Evolutionary conservation across 306 rosid species (phyloP).

Genomic region (Quercus mongolica): DNA sequence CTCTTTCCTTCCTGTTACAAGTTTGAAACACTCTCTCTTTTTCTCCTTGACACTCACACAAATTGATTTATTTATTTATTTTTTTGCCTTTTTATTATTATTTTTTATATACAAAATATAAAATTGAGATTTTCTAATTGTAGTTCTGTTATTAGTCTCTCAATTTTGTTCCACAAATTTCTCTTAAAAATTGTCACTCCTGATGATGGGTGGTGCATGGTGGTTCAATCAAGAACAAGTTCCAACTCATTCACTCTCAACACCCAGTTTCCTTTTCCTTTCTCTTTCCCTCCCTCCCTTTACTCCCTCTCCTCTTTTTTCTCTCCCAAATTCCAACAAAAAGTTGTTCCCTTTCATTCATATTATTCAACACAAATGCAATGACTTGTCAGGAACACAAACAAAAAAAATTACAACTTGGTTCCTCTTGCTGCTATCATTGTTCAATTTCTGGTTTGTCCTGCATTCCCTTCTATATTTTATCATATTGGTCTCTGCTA

Average conservation of each 20-base stretch:
- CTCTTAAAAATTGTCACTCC: slow-evolving; percentile 43
- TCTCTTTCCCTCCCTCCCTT: slow-evolving; percentile 8
- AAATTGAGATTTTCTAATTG: slow-evolving; percentile 40
- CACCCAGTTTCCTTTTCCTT: slow-evolving; percentile 37
- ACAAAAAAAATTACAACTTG: slow-evolving; percentile 1
- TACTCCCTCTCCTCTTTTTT: slow-evolving; percentile 10
- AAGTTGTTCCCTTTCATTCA: slow-evolving; percentile 6
- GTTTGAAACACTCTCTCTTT: slow-evolving; percentile 7
- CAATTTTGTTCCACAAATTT: slow-evolving; percentile 49
- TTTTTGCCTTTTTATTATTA: slow-evolving; percentile 17
- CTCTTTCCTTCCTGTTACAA: not conserved
- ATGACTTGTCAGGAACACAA: slow-evolving; percentile 18
- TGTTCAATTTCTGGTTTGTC: slow-evolving; percentile 44
- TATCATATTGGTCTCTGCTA: not conserved
- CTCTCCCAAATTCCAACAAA: slow-evolving; percentile 15
- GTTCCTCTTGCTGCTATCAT: slow-evolving; percentile 13
- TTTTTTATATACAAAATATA: slow-evolving; percentile 18
- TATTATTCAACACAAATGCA: slow-evolving; percentile 1
- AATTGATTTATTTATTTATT: slow-evolving; percentile 1
- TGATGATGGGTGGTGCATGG: slow-evolving; percentile 39
- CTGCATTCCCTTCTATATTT: slow-evolving; percentile 8
- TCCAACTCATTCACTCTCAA: slow-evolving; percentile 26
- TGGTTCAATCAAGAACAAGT: slow-evolving; percentile 43
- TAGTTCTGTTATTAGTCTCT: slow-evolving; percentile 32
- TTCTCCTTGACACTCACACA: slow-evolving; percentile 13